Percentiles rank a stretch among this genome's conserved stretches.
phyloP scores from a whole-genome alignment of 106 monocot genomes.

The Dioscorea alata region DNA sequence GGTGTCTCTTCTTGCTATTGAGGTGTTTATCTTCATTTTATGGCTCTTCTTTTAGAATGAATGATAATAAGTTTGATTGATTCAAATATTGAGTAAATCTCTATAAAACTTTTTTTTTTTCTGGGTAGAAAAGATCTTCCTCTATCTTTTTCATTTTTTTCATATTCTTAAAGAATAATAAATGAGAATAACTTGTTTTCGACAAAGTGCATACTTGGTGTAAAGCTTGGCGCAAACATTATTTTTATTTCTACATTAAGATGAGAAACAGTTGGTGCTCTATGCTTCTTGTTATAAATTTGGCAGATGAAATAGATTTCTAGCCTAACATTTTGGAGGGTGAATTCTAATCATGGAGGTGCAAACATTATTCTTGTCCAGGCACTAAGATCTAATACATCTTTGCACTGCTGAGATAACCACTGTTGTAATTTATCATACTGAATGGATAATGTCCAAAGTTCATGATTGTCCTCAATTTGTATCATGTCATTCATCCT shows the following conservation, averaged over 20 bases:
- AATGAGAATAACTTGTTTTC: background rate
- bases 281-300: background rate
- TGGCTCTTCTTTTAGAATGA: too few species aligned
- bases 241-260: background rate
- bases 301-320: background rate
- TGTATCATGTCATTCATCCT: background rate
- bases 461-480: background rate
- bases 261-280: background rate
- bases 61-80: too few species aligned
- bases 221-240: background rate
- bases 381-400: conserved; percentile 22
- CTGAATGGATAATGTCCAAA: background rate
- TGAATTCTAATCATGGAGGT: conserved; percentile 12
- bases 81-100: too few species aligned
- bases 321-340: background rate
- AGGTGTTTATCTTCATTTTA: too few species aligned
- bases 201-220: background rate
- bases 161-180: too few species aligned
- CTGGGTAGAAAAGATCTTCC: too few species aligned
- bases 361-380: conserved; percentile 93
- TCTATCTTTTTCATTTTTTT: too few species aligned
- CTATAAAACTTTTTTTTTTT: too few species aligned
- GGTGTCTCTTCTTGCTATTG: too few species aligned
- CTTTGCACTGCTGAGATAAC: background rate
- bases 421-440: background rate